Conservation (phyloP, 176 grass and related monocot genomes). For the Guadua angustifolia region DNA sequence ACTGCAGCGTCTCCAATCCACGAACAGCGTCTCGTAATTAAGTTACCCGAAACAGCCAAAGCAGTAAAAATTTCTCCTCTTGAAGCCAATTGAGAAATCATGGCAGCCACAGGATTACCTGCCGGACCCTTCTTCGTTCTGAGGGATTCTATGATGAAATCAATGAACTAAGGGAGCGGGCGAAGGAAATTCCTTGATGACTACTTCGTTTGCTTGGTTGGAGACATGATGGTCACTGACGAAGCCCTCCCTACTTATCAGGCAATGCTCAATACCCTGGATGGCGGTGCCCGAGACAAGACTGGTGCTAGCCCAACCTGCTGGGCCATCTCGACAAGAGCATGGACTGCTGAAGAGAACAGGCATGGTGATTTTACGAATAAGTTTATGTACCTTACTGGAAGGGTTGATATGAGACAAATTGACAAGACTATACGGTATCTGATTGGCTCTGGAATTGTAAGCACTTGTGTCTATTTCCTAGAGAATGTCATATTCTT, state of each 20-base stretch:
- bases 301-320: slow-evolving; percentile 39
- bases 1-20: no score
- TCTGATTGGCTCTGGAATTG: slow-evolving; percentile 48
- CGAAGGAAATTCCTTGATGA: slow-evolving; percentile 36
- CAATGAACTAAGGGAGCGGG: not conserved
- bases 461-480: not conserved
- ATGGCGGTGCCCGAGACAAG: slow-evolving; percentile 53
- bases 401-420: slow-evolving; percentile 38
- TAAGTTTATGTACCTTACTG: slow-evolving; percentile 50
- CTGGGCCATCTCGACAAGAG: slow-evolving; percentile 49
- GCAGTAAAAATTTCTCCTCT: no score
- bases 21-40: no score
- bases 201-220: slow-evolving; percentile 34
- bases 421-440: slow-evolving; percentile 50
- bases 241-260: slow-evolving; percentile 53
- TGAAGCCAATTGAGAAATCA: slow-evolving; percentile 52
- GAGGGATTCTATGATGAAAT: slow-evolving; percentile 44
- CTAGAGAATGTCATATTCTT: no score
- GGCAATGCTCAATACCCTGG: slow-evolving; percentile 56
- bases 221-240: slow-evolving; percentile 52
- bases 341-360: slow-evolving; percentile 51
- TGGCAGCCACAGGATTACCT: slow-evolving; percentile 73
- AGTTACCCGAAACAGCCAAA: no score
- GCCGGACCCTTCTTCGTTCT: slow-evolving; percentile 12
- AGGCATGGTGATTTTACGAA: slow-evolving; percentile 50